Conservation (phyloP, 2,329 filamentous ascomycete species). For the Alternaria postmessia region DNA sequence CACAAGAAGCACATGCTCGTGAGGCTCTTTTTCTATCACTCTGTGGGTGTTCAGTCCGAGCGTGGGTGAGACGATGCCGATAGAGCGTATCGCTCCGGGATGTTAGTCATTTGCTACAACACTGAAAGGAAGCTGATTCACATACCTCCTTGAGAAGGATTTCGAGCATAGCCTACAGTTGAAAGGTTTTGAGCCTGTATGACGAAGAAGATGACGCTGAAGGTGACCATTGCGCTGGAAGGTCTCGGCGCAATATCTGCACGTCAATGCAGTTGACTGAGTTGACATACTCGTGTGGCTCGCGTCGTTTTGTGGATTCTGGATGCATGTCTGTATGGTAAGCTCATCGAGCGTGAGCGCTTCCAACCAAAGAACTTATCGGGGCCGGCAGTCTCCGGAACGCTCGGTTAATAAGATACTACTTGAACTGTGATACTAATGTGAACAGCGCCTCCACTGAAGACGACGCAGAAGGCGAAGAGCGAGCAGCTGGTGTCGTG, state of each 20-base stretch:
- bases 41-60: neutral
- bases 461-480: neutral
- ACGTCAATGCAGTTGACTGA: neutral
- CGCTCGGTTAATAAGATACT: neutral
- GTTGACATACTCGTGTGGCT: neutral
- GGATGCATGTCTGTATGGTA: neutral
- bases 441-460: neutral
- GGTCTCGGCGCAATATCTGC: neutral
- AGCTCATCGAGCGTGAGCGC: neutral
- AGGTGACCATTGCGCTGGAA: constrained; percentile 1
- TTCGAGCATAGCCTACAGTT: neutral
- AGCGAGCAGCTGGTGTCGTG: neutral
- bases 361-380: neutral
- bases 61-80: neutral
- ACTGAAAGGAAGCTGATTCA: neutral
- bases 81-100: neutral
- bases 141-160: neutral
- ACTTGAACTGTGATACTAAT: neutral
- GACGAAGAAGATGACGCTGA: constrained; percentile 1
- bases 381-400: neutral
- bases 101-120: neutral
- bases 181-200: neutral
- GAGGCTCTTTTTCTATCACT: neutral
- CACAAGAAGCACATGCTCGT: neutral
- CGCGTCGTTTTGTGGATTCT: neutral